Conservation (phyloP, 2,329 filamentous ascomycete genomes). For the Fusarium foetens region DNA sequence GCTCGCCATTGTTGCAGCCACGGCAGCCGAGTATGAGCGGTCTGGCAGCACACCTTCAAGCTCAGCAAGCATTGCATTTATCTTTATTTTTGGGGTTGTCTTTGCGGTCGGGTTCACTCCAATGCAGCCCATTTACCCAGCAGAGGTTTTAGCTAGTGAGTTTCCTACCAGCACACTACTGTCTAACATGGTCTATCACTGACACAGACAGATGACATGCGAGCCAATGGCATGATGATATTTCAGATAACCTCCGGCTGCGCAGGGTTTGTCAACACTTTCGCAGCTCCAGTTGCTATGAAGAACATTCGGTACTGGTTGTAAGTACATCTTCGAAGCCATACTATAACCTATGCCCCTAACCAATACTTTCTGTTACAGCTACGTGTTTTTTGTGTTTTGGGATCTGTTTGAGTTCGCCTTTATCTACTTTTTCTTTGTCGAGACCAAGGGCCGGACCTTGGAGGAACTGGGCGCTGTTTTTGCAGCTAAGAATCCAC, state of each 20-base stretch:
- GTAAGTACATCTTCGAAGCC: not conserved
- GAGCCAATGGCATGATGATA: not conserved
- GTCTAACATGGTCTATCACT: rapidly evolving
- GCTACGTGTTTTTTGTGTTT: not conserved
- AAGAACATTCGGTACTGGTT: not conserved
- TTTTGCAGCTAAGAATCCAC: not conserved
- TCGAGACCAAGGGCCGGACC: not conserved
- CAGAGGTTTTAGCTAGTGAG: not conserved
- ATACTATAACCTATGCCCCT: rapidly evolving
- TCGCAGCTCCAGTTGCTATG: not conserved
- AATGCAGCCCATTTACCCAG: not conserved
- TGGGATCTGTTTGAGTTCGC: not conserved
- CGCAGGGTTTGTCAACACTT: not conserved
- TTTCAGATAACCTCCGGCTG: not conserved
- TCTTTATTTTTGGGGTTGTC: not conserved
- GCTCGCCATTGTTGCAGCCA: not conserved
- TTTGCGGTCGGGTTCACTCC: not conserved
- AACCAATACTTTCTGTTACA: rapidly evolving
- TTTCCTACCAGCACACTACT: no score
- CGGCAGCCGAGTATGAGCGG: not conserved
- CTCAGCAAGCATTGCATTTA: not conserved
- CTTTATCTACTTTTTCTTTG: not conserved
- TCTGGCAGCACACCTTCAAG: not conserved
- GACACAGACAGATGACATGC: not conserved
- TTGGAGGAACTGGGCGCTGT: not conserved